Base-by-base conservation (phyloP, 2,329 filamentous ascomycete species). In the Aspergillus novofumigatus region DNA sequence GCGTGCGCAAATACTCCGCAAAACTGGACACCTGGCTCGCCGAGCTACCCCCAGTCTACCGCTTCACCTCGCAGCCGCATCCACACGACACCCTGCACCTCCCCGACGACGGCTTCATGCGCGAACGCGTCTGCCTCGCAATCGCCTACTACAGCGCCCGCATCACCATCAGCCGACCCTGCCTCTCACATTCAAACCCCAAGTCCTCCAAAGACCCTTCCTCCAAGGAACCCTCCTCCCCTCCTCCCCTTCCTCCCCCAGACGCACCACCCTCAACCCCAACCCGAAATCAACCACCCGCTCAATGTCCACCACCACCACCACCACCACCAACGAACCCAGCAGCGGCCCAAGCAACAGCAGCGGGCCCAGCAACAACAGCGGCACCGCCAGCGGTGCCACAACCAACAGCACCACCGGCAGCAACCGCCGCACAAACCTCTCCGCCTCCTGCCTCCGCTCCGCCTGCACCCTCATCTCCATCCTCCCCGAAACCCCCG, bases 91-190 rank as follows among this genome's bases (percentile, higher is more conserved):
- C 64, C 4, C 64, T 65, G 8, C 50, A 58, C 20, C 48, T 67
- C 3, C 52, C 56, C 3, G 54, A 63, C 4, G 44, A 61, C 2
- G 57, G 60, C 0, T 62, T 57, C 48, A 49, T 67, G 9, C 69
- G 73, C 26, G 67, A 72, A 53, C 68, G 73, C 4, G 62, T 73
- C 55, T 66, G 64, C 56, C 65, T 79, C 9, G 76, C 74, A 3
- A 70, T 79, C 59, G 66, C 67, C 59, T 78, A 73, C 60, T 77
- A 76, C 56, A 74, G 75, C 41, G 66, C 73, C 20, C 69, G 72
- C 6, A 73, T 77, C 48, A 72, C 69, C 8, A 69, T 78, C 44
- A 73, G 70, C 58, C 72, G 77, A 29, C 77, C 77, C 2, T 78
- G 74, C 57, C 71, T 78, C 32, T 73, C 72, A 23, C 67, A 71